A percentile compares a stretch with the other conserved stretches of the same genome.
Conservation (phyloP, 1,284 basidiomycete species). For the Mycena citricolor region DNA sequence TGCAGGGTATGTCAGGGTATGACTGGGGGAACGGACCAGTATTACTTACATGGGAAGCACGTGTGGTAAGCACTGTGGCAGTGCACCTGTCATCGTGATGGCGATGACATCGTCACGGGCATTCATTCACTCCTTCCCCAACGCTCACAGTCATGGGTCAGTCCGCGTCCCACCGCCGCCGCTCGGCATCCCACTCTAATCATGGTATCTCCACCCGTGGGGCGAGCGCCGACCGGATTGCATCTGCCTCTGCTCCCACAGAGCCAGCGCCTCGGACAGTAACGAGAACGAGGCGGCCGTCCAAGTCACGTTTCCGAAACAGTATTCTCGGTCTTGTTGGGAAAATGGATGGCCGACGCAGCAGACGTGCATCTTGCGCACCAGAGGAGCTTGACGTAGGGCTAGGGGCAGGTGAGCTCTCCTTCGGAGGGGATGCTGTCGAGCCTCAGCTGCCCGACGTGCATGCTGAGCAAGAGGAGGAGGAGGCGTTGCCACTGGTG, state of each 20-base stretch:
- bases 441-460: not conserved
- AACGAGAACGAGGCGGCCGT: too few species aligned
- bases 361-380: not conserved
- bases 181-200: not conserved
- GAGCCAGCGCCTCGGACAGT: too few species aligned
- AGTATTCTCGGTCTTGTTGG: constrained; percentile 1
- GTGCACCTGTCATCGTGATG: too few species aligned
- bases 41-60: too few species aligned
- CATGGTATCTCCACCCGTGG: not conserved
- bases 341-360: not conserved
- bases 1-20: too few species aligned
- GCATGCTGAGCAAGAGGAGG: not conserved
- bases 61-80: too few species aligned
- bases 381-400: not conserved
- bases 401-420: not conserved
- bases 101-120: too few species aligned
- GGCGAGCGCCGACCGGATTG: not conserved
- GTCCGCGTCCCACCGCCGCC: constrained; percentile 27
- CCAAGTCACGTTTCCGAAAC: constrained; percentile 6
- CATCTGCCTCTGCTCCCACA: not conserved
- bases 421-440: not conserved
- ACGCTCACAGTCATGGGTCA: constrained; percentile 27
- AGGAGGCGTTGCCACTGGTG: not conserved
- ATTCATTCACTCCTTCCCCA: too few species aligned
- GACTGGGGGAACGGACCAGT: too few species aligned